Conservation (phyloP, 1,139 yeast genomes). For the Taphrina confusa region DNA sequence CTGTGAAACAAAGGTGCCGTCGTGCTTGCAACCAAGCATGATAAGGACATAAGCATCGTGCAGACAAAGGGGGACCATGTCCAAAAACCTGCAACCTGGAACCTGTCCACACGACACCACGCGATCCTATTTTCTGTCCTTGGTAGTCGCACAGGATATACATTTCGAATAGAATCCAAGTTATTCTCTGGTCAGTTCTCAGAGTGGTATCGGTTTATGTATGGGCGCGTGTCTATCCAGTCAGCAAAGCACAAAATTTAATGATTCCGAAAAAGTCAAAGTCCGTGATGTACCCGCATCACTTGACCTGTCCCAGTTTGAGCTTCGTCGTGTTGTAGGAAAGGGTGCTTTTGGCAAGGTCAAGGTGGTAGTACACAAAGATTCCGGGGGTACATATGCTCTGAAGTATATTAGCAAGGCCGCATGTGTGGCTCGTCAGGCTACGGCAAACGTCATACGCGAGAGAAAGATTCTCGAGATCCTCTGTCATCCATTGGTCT, state of each 20-base stretch:
- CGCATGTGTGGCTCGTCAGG: constrained; percentile 37
- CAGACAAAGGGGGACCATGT: too few relatives aligned
- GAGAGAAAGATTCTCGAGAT: constrained; percentile 64
- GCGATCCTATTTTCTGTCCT: too few relatives aligned
- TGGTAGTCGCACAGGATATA: too few relatives aligned
- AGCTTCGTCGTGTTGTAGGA: constrained; percentile 38
- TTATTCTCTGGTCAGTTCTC: too few relatives aligned
- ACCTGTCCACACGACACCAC: too few relatives aligned
- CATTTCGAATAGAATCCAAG: too few relatives aligned
- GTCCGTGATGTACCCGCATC: too few relatives aligned
- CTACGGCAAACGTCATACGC: constrained; percentile 56
- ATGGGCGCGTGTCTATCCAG: constrained; percentile 14
- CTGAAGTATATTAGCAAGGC: constrained; percentile 40
- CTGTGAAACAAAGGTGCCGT: too few relatives aligned
- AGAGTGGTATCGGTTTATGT: background rate
- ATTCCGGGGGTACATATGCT: constrained; percentile 35
- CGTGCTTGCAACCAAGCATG: too few relatives aligned
- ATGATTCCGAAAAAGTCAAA: background rate
- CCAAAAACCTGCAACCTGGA: too few relatives aligned
- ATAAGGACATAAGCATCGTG: too few relatives aligned
- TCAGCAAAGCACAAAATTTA: background rate
- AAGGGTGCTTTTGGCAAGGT: constrained; percentile 40
- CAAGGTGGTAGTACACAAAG: constrained; percentile 39
- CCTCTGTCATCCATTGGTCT: constrained; percentile 74
- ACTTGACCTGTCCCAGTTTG: constrained; percentile 30